Evolutionary conservation across 306 rosid genomes (phyloP).

Genomic region (Lathyrus aphaca): DNA sequence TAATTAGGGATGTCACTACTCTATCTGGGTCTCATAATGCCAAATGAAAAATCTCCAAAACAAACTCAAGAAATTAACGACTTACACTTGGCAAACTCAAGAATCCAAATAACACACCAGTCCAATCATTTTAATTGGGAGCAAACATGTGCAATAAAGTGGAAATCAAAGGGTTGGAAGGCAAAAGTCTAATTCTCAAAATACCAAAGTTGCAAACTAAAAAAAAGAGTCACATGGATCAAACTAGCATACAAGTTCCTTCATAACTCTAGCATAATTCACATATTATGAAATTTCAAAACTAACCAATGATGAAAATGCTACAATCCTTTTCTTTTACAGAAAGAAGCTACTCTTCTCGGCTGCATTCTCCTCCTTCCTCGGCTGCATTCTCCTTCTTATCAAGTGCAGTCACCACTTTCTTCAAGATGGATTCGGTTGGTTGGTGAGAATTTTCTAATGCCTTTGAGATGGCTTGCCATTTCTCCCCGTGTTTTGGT

Average conservation of each 20-base stretch:
- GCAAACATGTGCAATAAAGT: not conserved
- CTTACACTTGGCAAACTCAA: not conserved
- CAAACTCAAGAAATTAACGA: not conserved
- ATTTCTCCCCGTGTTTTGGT: slow-evolving; percentile 61
- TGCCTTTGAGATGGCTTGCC: slow-evolving; percentile 82
- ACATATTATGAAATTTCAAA: slow-evolving; percentile 10
- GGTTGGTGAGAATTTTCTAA: slow-evolving; percentile 90
- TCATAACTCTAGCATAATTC: not conserved
- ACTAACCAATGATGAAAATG: slow-evolving; percentile 26
- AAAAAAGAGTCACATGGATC: slow-evolving; percentile 17
- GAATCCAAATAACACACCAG: not conserved
- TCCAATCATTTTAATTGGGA: slow-evolving; percentile 5
- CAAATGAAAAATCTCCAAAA: not conserved
- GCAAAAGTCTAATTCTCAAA: slow-evolving; percentile 1
- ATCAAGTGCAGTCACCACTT: slow-evolving; percentile 36
- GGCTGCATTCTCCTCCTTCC: slow-evolving; percentile 75
- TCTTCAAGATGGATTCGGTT: slow-evolving; percentile 74
- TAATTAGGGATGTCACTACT: not conserved
- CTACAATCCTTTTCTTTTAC: not conserved
- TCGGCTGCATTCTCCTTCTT: slow-evolving; percentile 81
- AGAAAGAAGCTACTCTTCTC: slow-evolving; percentile 48
- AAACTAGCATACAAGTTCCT: slow-evolving; percentile 20
- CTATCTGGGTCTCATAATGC: not conserved
- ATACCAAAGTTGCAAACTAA: slow-evolving; percentile 3
- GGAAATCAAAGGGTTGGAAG: slow-evolving; percentile 14